Base-by-base conservation (phyloP, 768 basidiomycete genomes). In the Suillus hirtellus region DNA sequence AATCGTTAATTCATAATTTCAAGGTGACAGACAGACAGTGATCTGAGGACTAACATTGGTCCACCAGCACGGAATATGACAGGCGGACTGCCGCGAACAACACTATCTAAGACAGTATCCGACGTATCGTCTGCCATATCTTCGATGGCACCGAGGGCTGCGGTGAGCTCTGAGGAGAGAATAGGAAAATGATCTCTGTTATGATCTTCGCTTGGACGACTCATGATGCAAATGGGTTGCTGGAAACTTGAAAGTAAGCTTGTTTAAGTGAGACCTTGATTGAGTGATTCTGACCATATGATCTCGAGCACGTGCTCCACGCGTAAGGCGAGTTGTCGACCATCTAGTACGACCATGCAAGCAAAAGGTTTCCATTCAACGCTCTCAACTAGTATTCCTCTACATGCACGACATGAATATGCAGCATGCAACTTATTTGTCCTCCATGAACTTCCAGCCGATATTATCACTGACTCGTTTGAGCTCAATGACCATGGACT, bases 61-160 rank as follows among this genome's bases (percentile, higher is more conserved):
- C 90, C 90, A 17, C 88, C 89, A 60, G 90, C 91, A 21, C 88
- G 87, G 70, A 92, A 92, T 49, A 81, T 73, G 53, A 81, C 79
- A 6, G 89, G 89, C 4, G 82, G 87, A 21, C 60, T 66, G 43
- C 62, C 60, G 10, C 63, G 67, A 35, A 66, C 60, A 56, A 59
- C 35, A 34, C 60, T 65, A 52, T 71, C 66, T 52, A 64, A 46
- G 59, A 54, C 59, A 47, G 63, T 55, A 8, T 69, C 70, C 15
- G 27, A 27, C 27, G 34, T 19, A 27, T 24, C 21, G 17, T 46
- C 60, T 62, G 66, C 68, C 73, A 75, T 76, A 21, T 69, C 72
- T 50, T 72, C 70, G 17, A 75, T 50, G 53, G 71, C 54, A 44
- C 70, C 68, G 37, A 69, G 50, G 8, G 62, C 64, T 19, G 64